Percentiles rank a stretch among this genome's conserved stretches.
These are phyloP conservation scores for Symbiotaphrina buchneri DNA, from an alignment of 495 filamentous ascomycete genomes.

Conservation along the genomic window DNA sequence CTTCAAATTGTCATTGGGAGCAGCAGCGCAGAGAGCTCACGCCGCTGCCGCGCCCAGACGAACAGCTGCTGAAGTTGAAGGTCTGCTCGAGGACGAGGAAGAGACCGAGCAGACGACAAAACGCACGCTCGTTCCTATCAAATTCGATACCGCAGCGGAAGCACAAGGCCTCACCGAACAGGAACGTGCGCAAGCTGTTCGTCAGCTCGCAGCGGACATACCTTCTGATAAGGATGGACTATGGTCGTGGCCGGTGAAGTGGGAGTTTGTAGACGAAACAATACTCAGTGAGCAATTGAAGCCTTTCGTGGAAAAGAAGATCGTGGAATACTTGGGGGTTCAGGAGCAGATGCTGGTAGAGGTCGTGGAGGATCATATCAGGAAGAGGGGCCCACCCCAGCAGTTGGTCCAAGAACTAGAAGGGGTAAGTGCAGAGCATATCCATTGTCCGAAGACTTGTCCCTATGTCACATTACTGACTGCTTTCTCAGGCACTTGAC, in stretches of 20 bases:
- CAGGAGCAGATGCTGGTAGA: slow-evolving; percentile 93
- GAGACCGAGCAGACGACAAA: slow-evolving; percentile 33
- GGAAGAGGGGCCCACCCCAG: slow-evolving; percentile 50
- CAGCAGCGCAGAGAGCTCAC: slow-evolving; percentile 57
- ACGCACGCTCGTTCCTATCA: slow-evolving; percentile 75
- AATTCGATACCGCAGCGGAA: slow-evolving; percentile 57
- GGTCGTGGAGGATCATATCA: slow-evolving; percentile 71
- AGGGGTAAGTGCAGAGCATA: slow-evolving; percentile 32
- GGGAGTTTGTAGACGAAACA: slow-evolving; percentile 77
- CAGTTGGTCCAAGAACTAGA: slow-evolving; percentile 68
- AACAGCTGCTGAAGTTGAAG: slow-evolving; percentile 83
- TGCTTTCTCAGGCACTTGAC: slow-evolving; percentile 44
- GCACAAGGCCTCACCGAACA: slow-evolving; percentile 56
- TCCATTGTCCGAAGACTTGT: neutral
- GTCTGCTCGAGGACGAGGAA: slow-evolving; percentile 52
- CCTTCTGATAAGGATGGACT: slow-evolving; percentile 68
- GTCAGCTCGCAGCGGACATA: slow-evolving; percentile 72
- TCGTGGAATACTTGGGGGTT: slow-evolving; percentile 86
- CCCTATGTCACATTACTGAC: slow-evolving; percentile 3
- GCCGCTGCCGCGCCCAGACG: slow-evolving; percentile 43
- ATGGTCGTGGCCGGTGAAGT: slow-evolving; percentile 82
- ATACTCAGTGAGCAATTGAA: slow-evolving; percentile 71
- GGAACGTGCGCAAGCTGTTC: slow-evolving; percentile 56
- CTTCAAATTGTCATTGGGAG: slow-evolving; percentile 86
- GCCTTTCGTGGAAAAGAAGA: slow-evolving; percentile 95